These are phyloP conservation scores for Dactylellina cionopaga DNA, from an alignment of 2,329 filamentous ascomycete genomes.

Conservation along the genomic window DNA sequence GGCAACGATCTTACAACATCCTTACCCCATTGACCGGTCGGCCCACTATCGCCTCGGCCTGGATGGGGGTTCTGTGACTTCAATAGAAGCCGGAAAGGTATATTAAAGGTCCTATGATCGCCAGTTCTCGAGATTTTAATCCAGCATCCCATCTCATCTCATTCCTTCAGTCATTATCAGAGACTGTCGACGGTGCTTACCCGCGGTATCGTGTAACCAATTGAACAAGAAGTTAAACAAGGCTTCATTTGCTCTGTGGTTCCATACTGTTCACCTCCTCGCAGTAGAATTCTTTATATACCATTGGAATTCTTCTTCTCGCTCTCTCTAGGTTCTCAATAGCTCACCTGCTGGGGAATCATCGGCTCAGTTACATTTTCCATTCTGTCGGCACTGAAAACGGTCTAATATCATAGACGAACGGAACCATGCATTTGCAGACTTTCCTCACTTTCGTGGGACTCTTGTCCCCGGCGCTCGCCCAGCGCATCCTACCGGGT, in stretches of 20 bases:
- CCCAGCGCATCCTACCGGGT: slow-evolving; percentile 49
- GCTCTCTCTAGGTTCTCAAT: neutral
- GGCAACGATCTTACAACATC: slow-evolving; percentile 42
- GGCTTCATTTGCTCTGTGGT: slow-evolving; percentile 17
- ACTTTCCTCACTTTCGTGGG: slow-evolving; percentile 48
- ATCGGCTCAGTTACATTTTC: slow-evolving; percentile 17
- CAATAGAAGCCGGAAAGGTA: slow-evolving; percentile 21
- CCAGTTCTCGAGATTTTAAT: slow-evolving; percentile 26
- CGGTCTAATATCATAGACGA: slow-evolving; percentile 5
- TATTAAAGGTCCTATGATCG: slow-evolving; percentile 46
- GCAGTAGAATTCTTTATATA: slow-evolving; percentile 27
- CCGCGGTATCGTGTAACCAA: slow-evolving; percentile 41
- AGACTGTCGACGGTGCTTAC: slow-evolving; percentile 21
- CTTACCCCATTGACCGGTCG: slow-evolving; percentile 5
- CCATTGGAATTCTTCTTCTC: slow-evolving; percentile 27
- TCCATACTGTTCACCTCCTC: slow-evolving; percentile 6
- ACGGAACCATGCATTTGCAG: slow-evolving; percentile 50
- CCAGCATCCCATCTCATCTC: slow-evolving; percentile 34
- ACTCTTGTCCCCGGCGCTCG: slow-evolving; percentile 49
- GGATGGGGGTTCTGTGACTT: neutral
- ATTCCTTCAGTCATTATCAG: slow-evolving; percentile 23
- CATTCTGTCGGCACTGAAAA: neutral
- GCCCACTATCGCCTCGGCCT: slow-evolving; percentile 26
- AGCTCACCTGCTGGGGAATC: neutral
- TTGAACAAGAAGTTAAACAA: slow-evolving; percentile 28